Evolutionary conservation across 2,329 filamentous ascomycete genomes (phyloP), one percentile per base, ranked within the genome.

Genomic region (Bipolaris gigantea): DNA sequence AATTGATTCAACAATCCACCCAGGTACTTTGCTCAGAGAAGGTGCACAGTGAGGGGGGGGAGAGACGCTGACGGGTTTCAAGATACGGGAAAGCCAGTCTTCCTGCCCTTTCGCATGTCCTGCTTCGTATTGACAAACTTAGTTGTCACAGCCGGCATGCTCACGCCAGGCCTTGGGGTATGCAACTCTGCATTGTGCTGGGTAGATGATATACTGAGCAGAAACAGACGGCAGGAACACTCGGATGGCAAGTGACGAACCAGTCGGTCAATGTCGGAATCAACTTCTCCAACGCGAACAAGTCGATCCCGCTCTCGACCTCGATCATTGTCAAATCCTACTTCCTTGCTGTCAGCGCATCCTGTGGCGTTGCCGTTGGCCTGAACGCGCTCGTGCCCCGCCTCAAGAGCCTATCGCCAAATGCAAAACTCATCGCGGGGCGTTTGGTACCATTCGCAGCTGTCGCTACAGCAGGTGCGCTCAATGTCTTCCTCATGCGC

Each of bases 401-500:
- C 8, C 81, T 99, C 27, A 91, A 89, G 73, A 78, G 83, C 55
- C 79, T 97, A 42, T 85, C 88, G 15, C 89, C 90, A 0, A 85
- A 85, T 48, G 89, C 92, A 3, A 86, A 87, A 56, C 82, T 88
- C 35, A 85, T 95, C 18, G 85, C 97, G 2, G 83, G 85, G 50
- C 87, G 94, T n/a, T 84, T 99, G 8, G 92, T 97, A 6, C 94
- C 94, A 23, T 99, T 99, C 71, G 94, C 93, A 0, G 94, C 94
- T 11, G 94, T 99, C 10, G 93, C 93, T 27, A 89, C 86, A 55
- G 94, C 94, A 4, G 92, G 92, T 68, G 91, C 87, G 1, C 82
- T 99, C 59, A 99, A 99, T 76, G 94, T 97, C 23, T 95, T 97
- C 77, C 84, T 99, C 50, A 99, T 99, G 94, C 90, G 94, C 55